Evolutionary conservation across 2,329 filamentous ascomycete genomes (phyloP).

Genomic region (Lasiodiplodia citricola): DNA sequence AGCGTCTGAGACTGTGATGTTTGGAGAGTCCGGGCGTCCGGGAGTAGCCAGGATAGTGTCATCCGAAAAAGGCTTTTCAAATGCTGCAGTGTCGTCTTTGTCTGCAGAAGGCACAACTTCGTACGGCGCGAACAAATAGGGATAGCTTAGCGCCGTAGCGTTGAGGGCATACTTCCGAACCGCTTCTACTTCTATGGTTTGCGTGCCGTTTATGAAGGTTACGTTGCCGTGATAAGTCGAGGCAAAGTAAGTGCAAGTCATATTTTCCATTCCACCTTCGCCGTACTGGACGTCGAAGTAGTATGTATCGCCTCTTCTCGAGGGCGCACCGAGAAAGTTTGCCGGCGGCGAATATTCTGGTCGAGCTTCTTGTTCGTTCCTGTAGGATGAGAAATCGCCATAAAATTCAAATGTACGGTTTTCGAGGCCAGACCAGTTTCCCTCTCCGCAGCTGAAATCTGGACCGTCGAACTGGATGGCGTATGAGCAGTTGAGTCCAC

Average conservation of each 20-base stretch:
- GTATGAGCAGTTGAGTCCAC: conserved; percentile 1
- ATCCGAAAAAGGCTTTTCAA: neutral
- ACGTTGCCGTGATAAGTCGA: neutral
- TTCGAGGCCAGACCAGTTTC: neutral
- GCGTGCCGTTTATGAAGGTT: neutral
- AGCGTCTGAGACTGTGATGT: neutral
- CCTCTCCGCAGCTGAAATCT: neutral
- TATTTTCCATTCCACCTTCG: neutral
- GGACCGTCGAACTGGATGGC: neutral
- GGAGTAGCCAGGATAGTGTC: too few relatives aligned
- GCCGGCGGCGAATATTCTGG: neutral
- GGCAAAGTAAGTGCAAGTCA: neutral
- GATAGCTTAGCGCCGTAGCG: neutral
- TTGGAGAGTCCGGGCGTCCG: neutral
- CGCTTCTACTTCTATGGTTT: neutral
- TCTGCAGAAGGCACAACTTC: too few relatives aligned
- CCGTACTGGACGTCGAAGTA: neutral
- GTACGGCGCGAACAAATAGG: neutral
- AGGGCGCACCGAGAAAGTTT: neutral
- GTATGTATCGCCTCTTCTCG: neutral
- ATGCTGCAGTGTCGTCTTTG: neutral
- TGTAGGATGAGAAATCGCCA: neutral
- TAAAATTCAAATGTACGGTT: neutral
- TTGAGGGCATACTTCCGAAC: neutral
- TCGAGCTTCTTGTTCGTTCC: neutral